Percentiles rank a stretch among this genome's conserved stretches.
Conservation (phyloP, 352 stramenopile species). For the Globisporangium polare region DNA sequence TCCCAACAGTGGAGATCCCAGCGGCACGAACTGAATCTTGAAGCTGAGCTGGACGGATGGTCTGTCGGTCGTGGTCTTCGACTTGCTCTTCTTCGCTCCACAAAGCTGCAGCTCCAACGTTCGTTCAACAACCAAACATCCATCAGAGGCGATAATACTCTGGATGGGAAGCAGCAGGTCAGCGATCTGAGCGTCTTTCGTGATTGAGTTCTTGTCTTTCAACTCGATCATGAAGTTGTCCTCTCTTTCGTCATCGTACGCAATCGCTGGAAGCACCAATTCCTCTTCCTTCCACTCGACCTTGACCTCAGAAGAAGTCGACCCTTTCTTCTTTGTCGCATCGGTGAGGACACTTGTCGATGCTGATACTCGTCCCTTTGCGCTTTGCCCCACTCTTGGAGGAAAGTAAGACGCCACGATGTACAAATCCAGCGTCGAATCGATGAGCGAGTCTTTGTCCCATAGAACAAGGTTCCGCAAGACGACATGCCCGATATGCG, state of each 20-base stretch:
- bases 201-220: slow-evolving; percentile 48
- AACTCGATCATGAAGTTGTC: slow-evolving; percentile 22
- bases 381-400: not conserved
- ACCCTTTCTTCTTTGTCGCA: slow-evolving; percentile 21
- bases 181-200: slow-evolving; percentile 31
- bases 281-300: slow-evolving; percentile 26
- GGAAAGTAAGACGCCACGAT: slow-evolving; percentile 21
- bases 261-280: slow-evolving; percentile 24
- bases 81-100: not conserved
- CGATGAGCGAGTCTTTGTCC: slow-evolving; percentile 22
- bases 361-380: slow-evolving; percentile 5
- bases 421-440: slow-evolving; percentile 35
- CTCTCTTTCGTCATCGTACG: not conserved
- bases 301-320: slow-evolving; percentile 7
- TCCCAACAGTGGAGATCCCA: slow-evolving; percentile 15
- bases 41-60: slow-evolving; percentile 7
- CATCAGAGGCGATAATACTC: slow-evolving; percentile 10
- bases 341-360: slow-evolving; percentile 25
- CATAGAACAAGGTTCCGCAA: slow-evolving; percentile 21
- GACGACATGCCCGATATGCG: slow-evolving; percentile 19
- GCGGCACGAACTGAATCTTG: slow-evolving; percentile 20
- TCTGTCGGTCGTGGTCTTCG: not conserved
- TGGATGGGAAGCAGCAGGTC: slow-evolving; percentile 14
- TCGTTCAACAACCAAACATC: not conserved
- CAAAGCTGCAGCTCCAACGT: slow-evolving; percentile 3